Base-by-base conservation (phyloP, 495 filamentous ascomycete genomes). In the Xanthoparmelia taractica region DNA sequence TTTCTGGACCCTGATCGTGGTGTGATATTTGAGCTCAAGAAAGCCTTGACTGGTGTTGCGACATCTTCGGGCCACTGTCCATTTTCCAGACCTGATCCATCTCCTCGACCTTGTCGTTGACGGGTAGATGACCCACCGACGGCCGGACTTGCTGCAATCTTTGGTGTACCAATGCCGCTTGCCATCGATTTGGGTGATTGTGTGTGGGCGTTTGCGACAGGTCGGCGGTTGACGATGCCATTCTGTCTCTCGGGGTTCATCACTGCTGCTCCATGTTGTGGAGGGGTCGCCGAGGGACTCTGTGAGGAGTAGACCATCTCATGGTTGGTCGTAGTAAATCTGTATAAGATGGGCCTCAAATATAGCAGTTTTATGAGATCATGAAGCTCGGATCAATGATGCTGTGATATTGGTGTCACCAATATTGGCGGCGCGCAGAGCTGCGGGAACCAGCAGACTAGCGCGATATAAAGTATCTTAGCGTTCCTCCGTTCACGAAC, bases 1-100 rank as follows among this genome's bases (percentile, higher is more conserved):
- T 78, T 85, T 58, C 89, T 80, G 4, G 85, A 77, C 13, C 82
- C 84, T 31, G 89, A 90, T 64, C 89, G 81, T 60, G 88, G 87
- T 29, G 89, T 91, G 65, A 89, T 77, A 65, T 90, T 90, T 68
- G 75, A 78, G 73, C 72, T 85, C 37, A 90, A 74, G 61, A 82
- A 84, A 29, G 82, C 66, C 34, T 76, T 74, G 17, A 81, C 77
- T 17, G 82, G 74, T 45, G 82, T 77, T n/a, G 80, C 75, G 40
- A 75, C 68, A 59, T 78, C 74, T 67, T 75, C 80, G 67, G 74
- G 64, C 17, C 54, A 25, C 5, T 47, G 41, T 10, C 57, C 48
- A 37, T 47, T 73, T 70, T 66, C 72, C 67, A 63, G 71, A 57
- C 69, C 70, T 64, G 63, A 73, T 69, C 63, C 70, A 67, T 68